These are phyloP conservation scores for Malassezia arunalokei DNA, from an alignment of 1,284 basidiomycete species.

Conservation along the genomic window DNA sequence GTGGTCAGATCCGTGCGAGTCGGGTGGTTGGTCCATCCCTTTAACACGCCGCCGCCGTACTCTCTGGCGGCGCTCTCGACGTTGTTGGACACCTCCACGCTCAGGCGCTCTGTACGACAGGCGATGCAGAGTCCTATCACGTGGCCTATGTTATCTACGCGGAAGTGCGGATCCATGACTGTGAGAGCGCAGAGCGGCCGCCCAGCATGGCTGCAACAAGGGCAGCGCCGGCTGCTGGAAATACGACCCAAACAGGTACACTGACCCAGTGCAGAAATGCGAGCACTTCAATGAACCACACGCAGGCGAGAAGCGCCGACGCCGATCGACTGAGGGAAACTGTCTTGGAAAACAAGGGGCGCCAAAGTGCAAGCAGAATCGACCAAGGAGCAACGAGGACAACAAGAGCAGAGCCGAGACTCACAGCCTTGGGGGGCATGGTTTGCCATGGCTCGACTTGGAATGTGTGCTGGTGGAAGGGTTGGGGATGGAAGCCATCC, in stretches of 20 bases:
- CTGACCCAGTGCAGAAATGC: constrained; percentile 10
- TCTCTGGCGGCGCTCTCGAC: neutral
- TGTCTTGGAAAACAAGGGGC: neutral
- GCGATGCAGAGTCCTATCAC: no score
- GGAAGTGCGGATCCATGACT: neutral
- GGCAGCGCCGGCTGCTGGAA: neutral
- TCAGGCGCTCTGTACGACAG: no score
- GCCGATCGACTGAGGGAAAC: neutral
- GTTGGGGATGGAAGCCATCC: constrained; percentile 10
- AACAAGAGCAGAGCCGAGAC: neutral
- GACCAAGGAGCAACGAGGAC: constrained; percentile 5
- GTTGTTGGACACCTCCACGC: no score
- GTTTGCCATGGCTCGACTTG: constrained; percentile 12
- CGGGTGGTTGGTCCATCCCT: neutral
- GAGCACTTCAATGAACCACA: constrained; percentile 1
- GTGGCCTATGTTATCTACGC: no score
- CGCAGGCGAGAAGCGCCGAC: neutral
- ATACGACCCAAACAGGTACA: neutral
- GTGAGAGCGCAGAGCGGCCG: neutral
- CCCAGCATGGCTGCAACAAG: neutral
- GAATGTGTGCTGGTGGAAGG: constrained; percentile 8
- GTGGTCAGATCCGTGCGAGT: neutral
- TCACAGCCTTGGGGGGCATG: constrained; percentile 10
- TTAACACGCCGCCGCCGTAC: neutral
- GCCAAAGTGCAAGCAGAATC: neutral